These are phyloP conservation scores for Cordyceps farinosa DNA, from an alignment of 2,329 filamentous ascomycete genomes.

Conservation along the genomic window DNA sequence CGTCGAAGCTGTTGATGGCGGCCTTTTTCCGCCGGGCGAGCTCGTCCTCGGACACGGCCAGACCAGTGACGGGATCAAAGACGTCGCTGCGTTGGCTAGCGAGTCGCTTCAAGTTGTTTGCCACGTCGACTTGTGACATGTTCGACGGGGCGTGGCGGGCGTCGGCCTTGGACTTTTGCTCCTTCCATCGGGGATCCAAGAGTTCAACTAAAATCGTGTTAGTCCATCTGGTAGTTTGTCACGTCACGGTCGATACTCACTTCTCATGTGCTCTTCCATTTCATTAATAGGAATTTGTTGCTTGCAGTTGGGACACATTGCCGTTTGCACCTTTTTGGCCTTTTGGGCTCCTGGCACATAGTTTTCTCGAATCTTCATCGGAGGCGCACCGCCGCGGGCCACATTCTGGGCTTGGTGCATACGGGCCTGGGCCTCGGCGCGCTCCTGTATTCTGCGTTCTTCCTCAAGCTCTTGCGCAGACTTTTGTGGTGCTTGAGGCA, in stretches of 20 bases:
- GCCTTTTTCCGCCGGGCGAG: conserved; percentile 71
- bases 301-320: conserved; percentile 88
- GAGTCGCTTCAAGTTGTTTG: conserved; percentile 91
- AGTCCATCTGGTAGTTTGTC: conserved; percentile 25
- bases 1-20: conserved; percentile 62
- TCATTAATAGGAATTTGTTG: conserved; percentile 85
- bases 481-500: conserved; percentile 29
- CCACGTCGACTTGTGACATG: conserved; percentile 79
- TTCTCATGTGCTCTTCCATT: conserved; percentile 88
- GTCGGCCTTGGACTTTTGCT: conserved; percentile 87
- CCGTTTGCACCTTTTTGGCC: conserved; percentile 64
- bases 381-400: conserved; percentile 61
- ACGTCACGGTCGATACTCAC: conserved; percentile 40
- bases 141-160: conserved; percentile 82
- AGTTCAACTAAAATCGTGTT: conserved; percentile 67
- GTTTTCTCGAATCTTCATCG: conserved; percentile 90
- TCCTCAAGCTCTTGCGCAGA: conserved; percentile 59
- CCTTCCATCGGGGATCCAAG: conserved; percentile 91
- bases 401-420: conserved; percentile 77
- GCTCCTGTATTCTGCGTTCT: conserved; percentile 59
- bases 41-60: conserved; percentile 69
- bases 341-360: conserved; percentile 81
- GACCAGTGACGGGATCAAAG: conserved; percentile 71
- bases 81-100: conserved; percentile 84
- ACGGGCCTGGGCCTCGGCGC: conserved; percentile 56